Evolutionary conservation across 164 flowering plant species (phyloP).

Genomic region (Saururus chinensis): DNA sequence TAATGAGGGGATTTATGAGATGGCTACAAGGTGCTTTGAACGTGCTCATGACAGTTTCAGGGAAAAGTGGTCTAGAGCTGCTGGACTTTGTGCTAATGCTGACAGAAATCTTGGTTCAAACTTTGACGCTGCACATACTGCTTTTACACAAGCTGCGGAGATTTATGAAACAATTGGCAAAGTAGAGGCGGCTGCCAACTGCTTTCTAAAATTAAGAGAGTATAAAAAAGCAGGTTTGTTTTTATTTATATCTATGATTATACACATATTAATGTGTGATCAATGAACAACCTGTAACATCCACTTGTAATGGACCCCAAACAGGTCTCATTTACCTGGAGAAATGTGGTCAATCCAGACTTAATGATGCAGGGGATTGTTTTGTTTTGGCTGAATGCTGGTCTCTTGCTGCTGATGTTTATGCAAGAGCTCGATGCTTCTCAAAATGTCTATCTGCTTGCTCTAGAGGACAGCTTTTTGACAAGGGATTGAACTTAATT

Average conservation of each 20-base stretch:
- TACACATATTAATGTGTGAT: not conserved
- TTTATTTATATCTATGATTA: not conserved
- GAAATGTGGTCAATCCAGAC: conserved; percentile 29
- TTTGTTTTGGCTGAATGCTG: conserved; percentile 28
- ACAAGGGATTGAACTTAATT: conserved; percentile 36
- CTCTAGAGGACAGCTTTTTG: conserved; percentile 30
- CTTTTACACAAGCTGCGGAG: conserved; percentile 46
- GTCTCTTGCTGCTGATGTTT: conserved; percentile 40
- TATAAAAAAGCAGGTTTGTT: conserved; percentile 47
- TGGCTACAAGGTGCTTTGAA: conserved; percentile 78
- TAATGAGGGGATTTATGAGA: conserved; percentile 46
- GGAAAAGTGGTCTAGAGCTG: conserved; percentile 51
- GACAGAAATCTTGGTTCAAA: conserved; percentile 28
- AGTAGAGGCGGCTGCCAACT: conserved; percentile 54
- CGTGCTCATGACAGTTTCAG: conserved; percentile 49
- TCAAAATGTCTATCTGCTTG: conserved; percentile 38
- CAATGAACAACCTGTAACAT: too few relatives aligned
- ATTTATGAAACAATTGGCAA: conserved; percentile 51
- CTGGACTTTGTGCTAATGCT: conserved; percentile 43
- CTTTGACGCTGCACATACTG: conserved; percentile 24
- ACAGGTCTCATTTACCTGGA: conserved; percentile 34
- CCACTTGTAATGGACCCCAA: not conserved
- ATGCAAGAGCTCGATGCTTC: conserved; percentile 26
- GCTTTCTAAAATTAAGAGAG: conserved; percentile 40
- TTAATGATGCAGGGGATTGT: conserved; percentile 47